These are phyloP conservation scores for Phalaenopsis equestris DNA, from an alignment of 106 monocot species.

Conservation along the genomic window DNA sequence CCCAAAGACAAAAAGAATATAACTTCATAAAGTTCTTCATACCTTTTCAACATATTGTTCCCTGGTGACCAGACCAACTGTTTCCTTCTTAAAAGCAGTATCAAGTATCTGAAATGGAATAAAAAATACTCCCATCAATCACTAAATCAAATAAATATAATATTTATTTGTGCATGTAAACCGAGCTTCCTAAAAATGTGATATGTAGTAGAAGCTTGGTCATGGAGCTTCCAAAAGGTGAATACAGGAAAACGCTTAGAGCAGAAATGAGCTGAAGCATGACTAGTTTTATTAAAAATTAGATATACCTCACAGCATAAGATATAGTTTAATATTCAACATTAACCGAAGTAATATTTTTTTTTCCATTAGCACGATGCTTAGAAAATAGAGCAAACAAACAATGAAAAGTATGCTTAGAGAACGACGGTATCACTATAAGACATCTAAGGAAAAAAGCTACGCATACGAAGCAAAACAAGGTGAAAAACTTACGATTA, in stretches of 20 bases:
- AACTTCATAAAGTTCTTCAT: background rate
- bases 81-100: slow-evolving; percentile 99
- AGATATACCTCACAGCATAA: background rate
- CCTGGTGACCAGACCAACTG: slow-evolving; percentile 92
- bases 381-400: background rate
- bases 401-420: background rate
- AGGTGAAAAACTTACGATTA: background rate
- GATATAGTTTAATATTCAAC: background rate
- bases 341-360: background rate
- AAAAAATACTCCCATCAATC: background rate
- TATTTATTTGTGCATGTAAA: background rate
- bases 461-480: background rate
- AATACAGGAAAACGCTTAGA: background rate
- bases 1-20: background rate
- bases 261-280: too few relatives aligned
- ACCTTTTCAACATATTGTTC: slow-evolving; percentile 99
- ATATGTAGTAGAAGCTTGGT: background rate
- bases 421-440: background rate
- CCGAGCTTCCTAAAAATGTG: background rate
- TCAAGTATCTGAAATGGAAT: slow-evolving; percentile 68
- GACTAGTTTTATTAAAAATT: background rate
- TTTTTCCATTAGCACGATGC: background rate
- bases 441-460: background rate
- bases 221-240: background rate
- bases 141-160: background rate